Evolutionary conservation across 768 basidiomycete genomes (phyloP).

Genomic region (Ephemerocybe angulata): DNA sequence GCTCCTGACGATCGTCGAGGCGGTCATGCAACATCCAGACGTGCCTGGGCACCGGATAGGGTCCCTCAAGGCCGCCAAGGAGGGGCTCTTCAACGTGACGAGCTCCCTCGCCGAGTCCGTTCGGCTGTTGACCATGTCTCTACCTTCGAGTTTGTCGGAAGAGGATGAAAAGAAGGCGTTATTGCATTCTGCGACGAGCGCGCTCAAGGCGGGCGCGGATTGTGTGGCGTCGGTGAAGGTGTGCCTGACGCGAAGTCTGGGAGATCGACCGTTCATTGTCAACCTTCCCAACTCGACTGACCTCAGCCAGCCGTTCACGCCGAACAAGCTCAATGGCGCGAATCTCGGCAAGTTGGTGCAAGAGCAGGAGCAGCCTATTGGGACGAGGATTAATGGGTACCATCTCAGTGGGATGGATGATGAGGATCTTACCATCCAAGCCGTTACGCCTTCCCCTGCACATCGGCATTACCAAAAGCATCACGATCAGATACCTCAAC

Average conservation of each 20-base stretch:
- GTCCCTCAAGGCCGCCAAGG: constrained; percentile 68
- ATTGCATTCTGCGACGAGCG: constrained; percentile 82
- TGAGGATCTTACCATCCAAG: constrained; percentile 62
- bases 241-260: constrained; percentile 63
- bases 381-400: constrained; percentile 36
- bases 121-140: constrained; percentile 61
- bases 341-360: constrained; percentile 26
- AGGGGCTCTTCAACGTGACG: constrained; percentile 79
- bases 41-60: constrained; percentile 61
- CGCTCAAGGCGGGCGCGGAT: constrained; percentile 83
- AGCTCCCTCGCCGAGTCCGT: constrained; percentile 86
- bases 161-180: constrained; percentile 79
- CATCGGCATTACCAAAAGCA: constrained; percentile 32
- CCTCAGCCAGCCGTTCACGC: constrained; percentile 41
- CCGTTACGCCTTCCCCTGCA: constrained; percentile 34
- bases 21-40: constrained; percentile 74
- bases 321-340: constrained; percentile 45
- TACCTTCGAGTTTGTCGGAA: constrained; percentile 52
- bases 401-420: constrained; percentile 38
- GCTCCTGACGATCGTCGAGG: constrained; percentile 87
- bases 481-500: constrained; percentile 30
- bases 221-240: constrained; percentile 84
- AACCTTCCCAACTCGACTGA: constrained; percentile 53
- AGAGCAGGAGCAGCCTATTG: constrained; percentile 34
- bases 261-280: constrained; percentile 63